A percentile compares a stretch with the other conserved stretches of the same genome.
These are phyloP conservation scores for Mortierella sp. DNA, from an alignment of 371 early-diverging fungal genomes.

Conservation along the genomic window DNA sequence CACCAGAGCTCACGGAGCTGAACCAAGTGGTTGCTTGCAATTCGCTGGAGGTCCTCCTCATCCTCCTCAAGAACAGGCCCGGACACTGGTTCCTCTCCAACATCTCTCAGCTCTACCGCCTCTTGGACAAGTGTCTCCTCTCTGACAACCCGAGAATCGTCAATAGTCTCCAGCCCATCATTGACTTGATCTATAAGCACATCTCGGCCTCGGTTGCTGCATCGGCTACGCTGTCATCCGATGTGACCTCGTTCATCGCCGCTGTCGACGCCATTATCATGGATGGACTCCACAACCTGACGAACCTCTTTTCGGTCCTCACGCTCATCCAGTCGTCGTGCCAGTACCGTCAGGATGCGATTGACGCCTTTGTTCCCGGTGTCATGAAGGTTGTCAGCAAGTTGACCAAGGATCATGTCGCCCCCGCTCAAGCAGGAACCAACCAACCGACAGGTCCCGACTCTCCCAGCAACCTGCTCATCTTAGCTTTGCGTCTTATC, in stretches of 20 bases:
- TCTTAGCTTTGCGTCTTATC: slow-evolving; percentile 80
- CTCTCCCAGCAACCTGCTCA: slow-evolving; percentile 71
- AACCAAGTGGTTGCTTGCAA: slow-evolving; percentile 66
- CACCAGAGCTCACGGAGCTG: slow-evolving; percentile 58
- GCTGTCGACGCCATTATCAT: slow-evolving; percentile 63
- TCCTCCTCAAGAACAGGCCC: slow-evolving; percentile 72
- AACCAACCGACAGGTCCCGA: slow-evolving; percentile 59
- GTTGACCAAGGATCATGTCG: slow-evolving; percentile 84
- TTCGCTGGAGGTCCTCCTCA: slow-evolving; percentile 78
- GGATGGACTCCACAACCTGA: slow-evolving; percentile 70
- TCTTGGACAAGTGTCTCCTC: slow-evolving; percentile 77
- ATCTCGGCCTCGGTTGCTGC: slow-evolving; percentile 39
- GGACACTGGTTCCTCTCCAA: slow-evolving; percentile 77
- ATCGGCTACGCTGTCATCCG: slow-evolving; percentile 33
- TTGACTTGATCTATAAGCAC: slow-evolving; percentile 70
- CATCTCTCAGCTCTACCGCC: slow-evolving; percentile 73
- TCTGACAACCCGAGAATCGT: slow-evolving; percentile 76
- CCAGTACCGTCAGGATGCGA: slow-evolving; percentile 73
- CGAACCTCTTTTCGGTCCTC: slow-evolving; percentile 78
- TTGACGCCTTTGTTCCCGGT: slow-evolving; percentile 81
- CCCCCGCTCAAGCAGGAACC: slow-evolving; percentile 49
- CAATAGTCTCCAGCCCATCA: slow-evolving; percentile 74
- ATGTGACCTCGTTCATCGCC: slow-evolving; percentile 51
- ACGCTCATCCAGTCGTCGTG: slow-evolving; percentile 82
- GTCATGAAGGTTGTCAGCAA: slow-evolving; percentile 88